Percentiles rank a stretch among this genome's conserved stretches.
These are phyloP conservation scores for Discostella stelligeroides DNA, from an alignment of 108 stramenopile species.

Conservation along the genomic window DNA sequence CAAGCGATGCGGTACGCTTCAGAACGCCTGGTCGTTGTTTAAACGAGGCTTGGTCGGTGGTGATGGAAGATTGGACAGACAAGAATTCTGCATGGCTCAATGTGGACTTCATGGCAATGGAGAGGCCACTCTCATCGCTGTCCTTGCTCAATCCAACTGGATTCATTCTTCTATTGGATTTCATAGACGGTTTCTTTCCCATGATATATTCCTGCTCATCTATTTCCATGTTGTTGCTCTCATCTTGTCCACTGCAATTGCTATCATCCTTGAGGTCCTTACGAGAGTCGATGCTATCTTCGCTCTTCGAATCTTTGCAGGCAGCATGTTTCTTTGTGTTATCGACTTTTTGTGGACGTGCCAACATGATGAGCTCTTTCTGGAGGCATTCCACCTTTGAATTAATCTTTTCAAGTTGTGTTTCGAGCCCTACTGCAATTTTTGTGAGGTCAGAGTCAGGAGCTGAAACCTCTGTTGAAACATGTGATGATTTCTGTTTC, in stretches of 20 bases:
- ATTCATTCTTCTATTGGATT: neutral
- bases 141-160: too few relatives aligned
- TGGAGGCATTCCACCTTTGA: neutral
- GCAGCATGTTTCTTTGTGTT: neutral
- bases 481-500: neutral
- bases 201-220: neutral
- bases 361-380: neutral
- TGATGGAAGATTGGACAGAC: conserved; percentile 44
- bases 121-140: neutral
- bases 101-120: conserved; percentile 31
- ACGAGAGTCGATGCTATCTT: too few relatives aligned
- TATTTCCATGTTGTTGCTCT: too few relatives aligned
- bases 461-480: too few relatives aligned
- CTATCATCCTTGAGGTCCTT: neutral
- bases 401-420: conserved; percentile 3
- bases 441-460: neutral
- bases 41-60: conserved; percentile 23
- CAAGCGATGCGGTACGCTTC: conserved; percentile 27
- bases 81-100: conserved; percentile 32
- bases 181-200: neutral
- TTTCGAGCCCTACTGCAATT: neutral
- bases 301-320: too few relatives aligned
- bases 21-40: conserved; percentile 6
- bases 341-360: neutral
- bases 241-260: neutral